phyloP scores from a whole-genome alignment of 495 filamentous ascomycete genomes.

The Neurospora sp. region DNA sequence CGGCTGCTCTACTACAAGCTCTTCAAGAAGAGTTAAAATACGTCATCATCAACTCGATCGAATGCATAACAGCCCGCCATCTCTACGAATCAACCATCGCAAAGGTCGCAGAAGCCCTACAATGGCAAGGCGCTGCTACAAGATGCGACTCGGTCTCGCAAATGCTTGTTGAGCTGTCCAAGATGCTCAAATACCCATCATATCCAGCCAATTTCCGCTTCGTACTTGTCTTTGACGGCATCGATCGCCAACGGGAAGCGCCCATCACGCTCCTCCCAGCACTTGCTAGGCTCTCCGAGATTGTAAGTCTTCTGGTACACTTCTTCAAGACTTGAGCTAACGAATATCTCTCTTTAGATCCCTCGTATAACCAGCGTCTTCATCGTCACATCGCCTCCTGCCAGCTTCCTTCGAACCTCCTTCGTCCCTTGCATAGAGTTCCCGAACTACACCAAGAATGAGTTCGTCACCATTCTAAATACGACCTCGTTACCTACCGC shows the following conservation, averaged over 20 bases:
- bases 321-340: not conserved
- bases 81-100: conserved; percentile 60
- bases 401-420: conserved; percentile 59
- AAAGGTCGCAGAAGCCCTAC: conserved; percentile 42
- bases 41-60: conserved; percentile 64
- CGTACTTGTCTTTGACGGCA: conserved; percentile 81
- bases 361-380: conserved; percentile 69
- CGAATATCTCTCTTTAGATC: conserved; percentile 45
- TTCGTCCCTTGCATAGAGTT: conserved; percentile 76
- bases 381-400: conserved; percentile 62
- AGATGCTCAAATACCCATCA: conserved; percentile 40
- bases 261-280: conserved; percentile 74
- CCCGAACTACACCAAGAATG: conserved; percentile 69
- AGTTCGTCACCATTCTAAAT: conserved; percentile 64
- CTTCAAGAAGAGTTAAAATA: conserved; percentile 23
- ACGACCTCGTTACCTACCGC: conserved; percentile 22
- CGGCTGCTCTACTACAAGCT: conserved; percentile 47
- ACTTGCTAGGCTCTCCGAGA: conserved; percentile 25
- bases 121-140: conserved; percentile 29
- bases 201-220: conserved; percentile 39
- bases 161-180: conserved; percentile 58
- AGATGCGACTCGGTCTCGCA: conserved; percentile 70
- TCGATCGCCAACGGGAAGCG: conserved; percentile 77
- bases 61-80: conserved; percentile 87
- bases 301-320: conserved; percentile 9